phyloP scores from a whole-genome alignment of 345 rosid genomes.

The Sonneratia caseolaris region DNA sequence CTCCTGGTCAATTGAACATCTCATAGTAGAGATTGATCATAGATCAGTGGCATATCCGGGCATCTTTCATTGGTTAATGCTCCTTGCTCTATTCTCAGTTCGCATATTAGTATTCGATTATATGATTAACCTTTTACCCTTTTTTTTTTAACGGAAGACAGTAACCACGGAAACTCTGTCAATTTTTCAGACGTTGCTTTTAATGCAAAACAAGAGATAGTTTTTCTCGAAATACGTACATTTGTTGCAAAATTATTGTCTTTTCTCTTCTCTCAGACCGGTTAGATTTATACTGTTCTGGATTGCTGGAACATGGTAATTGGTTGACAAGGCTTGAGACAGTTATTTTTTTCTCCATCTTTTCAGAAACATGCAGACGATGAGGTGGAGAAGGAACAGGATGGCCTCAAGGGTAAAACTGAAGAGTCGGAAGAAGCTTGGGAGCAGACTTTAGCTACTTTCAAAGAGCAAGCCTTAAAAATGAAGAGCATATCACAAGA shows the following conservation, averaged over 20 bases:
- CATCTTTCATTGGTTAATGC: background rate
- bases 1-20: background rate
- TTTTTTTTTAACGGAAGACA: background rate
- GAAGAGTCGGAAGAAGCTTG: constrained; percentile 74
- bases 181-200: too few species aligned
- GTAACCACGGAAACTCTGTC: background rate
- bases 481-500: constrained; percentile 68
- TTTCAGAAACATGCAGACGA: constrained; percentile 41
- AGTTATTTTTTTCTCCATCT: background rate
- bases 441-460: constrained; percentile 58
- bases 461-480: constrained; percentile 70
- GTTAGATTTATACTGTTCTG: too few species aligned
- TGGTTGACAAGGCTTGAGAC: background rate
- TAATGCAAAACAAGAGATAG: too few species aligned
- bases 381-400: constrained; percentile 52
- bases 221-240: background rate
- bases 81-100: background rate
- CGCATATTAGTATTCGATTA: background rate
- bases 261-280: background rate
- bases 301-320: background rate
- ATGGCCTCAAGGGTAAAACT: constrained; percentile 16
- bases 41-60: background rate
- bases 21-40: background rate
- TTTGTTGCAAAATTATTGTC: background rate
- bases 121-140: background rate